Percentiles rank a stretch among this genome's conserved stretches.
Conservation (phyloP, 371 early-diverging fungal species). For the Blyttiomyces sp. region DNA sequence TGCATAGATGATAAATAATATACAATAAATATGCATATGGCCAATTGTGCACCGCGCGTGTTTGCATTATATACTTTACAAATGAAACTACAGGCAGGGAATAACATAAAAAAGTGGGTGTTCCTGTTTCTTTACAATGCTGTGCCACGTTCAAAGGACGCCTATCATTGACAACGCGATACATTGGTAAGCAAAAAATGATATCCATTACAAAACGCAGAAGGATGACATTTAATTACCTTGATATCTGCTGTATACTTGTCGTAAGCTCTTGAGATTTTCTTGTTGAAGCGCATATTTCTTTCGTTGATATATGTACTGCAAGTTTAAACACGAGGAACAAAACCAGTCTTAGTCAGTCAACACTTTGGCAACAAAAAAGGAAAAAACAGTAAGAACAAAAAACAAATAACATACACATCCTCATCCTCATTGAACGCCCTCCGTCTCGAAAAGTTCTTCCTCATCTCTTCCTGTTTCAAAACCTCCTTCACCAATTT, state of each 20-base stretch:
- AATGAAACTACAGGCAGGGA: too few relatives aligned
- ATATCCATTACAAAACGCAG: background rate
- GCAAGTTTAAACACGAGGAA: background rate
- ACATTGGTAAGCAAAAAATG: background rate
- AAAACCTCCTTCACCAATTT: slow-evolving; percentile 69
- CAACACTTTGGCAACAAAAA: background rate
- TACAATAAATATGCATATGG: background rate
- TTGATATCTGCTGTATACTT: slow-evolving; percentile 90
- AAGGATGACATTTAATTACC: slow-evolving; percentile 35
- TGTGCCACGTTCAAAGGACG: slow-evolving; percentile 43
- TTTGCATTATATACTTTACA: background rate
- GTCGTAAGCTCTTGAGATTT: slow-evolving; percentile 87
- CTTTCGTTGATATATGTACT: slow-evolving; percentile 91
- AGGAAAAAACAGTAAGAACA: background rate
- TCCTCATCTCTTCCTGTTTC: slow-evolving; percentile 72
- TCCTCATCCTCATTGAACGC: slow-evolving; percentile 76
- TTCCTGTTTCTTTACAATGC: slow-evolving; percentile 34
- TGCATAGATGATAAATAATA: background rate
- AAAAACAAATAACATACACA: slow-evolving; percentile 45
- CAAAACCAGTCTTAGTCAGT: background rate
- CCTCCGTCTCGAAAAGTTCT: slow-evolving; percentile 69
- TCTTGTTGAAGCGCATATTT: slow-evolving; percentile 92
- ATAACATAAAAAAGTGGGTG: too few relatives aligned
- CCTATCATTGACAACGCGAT: slow-evolving; percentile 8
- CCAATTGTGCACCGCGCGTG: background rate